Evolutionary conservation across 2,329 filamentous ascomycete species (phyloP).

Genomic region (Bipolaris zeicola): DNA sequence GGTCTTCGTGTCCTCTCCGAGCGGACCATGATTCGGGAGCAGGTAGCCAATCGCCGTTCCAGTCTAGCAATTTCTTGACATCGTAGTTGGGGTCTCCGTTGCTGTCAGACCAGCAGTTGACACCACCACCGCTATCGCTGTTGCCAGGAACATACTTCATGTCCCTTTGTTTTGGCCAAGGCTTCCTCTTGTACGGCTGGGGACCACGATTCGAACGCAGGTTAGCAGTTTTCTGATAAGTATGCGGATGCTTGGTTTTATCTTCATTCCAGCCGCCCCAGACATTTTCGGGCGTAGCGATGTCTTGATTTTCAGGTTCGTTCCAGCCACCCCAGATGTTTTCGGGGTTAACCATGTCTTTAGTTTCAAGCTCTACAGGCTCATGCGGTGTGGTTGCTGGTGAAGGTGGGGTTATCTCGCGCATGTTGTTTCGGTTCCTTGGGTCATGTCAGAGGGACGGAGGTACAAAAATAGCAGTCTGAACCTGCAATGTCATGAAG

Average conservation of each 20-base stretch:
- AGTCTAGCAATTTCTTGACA: conserved; percentile 49
- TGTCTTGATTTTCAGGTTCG: not conserved
- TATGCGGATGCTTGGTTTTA: not conserved
- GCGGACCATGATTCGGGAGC: conserved; percentile 55
- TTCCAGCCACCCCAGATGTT: conserved; percentile 16
- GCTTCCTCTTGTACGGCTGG: conserved; percentile 13
- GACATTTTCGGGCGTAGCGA: conserved; percentile 25
- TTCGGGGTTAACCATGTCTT: conserved; percentile 26
- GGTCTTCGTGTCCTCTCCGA: conserved; percentile 38
- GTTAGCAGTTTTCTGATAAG: conserved; percentile 17
- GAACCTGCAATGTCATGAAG: not conserved
- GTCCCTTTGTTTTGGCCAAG: conserved; percentile 39
- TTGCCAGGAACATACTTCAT: conserved; percentile 27
- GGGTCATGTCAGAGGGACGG: not conserved
- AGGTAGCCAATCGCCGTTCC: conserved; percentile 54
- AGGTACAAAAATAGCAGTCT: not conserved
- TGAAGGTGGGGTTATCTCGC: not conserved
- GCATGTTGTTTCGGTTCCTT: conserved; percentile 1
- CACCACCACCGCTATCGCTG: conserved; percentile 32
- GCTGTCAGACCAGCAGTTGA: conserved; percentile 33
- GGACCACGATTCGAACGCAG: conserved; percentile 17
- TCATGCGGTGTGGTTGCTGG: conserved; percentile 9
- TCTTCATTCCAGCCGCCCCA: conserved; percentile 18
- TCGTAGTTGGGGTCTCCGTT: conserved; percentile 43
- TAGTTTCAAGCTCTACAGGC: not conserved